A percentile compares a stretch with the other conserved stretches of the same genome.
These are phyloP conservation scores for Salvia splendens DNA, from an alignment of 257 asterid species.

Conservation along the genomic window DNA sequence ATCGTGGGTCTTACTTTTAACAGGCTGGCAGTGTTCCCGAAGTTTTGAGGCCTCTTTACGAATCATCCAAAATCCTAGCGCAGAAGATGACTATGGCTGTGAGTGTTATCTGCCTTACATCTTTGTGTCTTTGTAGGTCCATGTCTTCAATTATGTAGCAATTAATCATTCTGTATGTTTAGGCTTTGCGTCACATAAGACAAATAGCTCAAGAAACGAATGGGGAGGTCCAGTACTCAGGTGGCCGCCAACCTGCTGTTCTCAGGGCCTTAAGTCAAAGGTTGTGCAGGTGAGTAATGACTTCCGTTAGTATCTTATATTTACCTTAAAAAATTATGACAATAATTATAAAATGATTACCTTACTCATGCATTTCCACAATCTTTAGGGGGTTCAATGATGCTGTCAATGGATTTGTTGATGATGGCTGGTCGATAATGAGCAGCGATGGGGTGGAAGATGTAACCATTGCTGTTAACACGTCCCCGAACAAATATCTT, in stretches of 20 bases:
- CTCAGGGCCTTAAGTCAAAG: slow-evolving; percentile 85
- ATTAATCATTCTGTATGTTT: background rate
- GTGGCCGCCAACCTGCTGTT: slow-evolving; percentile 91
- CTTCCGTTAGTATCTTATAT: background rate
- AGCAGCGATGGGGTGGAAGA: slow-evolving; percentile 87
- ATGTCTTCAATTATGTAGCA: background rate
- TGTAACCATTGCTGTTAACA: slow-evolving; percentile 74
- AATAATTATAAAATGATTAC: too few relatives aligned
- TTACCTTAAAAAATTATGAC: too few relatives aligned
- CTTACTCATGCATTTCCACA: too few relatives aligned
- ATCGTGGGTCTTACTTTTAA: background rate
- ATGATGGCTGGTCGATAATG: slow-evolving; percentile 93
- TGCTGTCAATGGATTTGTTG: slow-evolving; percentile 92
- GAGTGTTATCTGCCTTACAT: slow-evolving; percentile 24
- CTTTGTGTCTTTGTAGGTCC: background rate
- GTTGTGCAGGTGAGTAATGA: slow-evolving; percentile 62
- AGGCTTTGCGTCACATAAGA: slow-evolving; percentile 84
- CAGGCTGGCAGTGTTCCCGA: slow-evolving; percentile 92
- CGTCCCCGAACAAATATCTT: slow-evolving; percentile 74
- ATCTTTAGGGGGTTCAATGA: slow-evolving; percentile 83
- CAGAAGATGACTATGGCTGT: slow-evolving; percentile 98
- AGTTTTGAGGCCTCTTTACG: slow-evolving; percentile 92
- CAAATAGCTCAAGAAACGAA: slow-evolving; percentile 92
- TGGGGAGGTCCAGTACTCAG: slow-evolving; percentile 78
- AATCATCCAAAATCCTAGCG: slow-evolving; percentile 87